Conservation (phyloP, 768 basidiomycete species). For the Gloeophyllum trabeum region DNA sequence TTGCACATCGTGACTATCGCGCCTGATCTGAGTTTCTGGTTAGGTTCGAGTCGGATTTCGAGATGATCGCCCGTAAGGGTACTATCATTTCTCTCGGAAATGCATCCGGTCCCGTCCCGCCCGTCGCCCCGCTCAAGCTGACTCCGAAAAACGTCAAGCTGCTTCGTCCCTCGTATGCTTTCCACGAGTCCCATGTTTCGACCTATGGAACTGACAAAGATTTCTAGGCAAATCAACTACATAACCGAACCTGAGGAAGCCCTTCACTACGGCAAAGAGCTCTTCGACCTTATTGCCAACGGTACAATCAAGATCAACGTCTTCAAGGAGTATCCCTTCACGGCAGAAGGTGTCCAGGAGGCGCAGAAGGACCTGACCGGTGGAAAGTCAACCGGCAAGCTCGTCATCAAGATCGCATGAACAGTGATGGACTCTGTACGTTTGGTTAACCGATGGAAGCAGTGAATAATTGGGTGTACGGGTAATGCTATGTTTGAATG, state of each 20-base stretch:
- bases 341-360: constrained; percentile 59
- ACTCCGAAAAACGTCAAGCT: constrained; percentile 73
- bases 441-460: too few species aligned
- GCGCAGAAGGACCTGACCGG: constrained; percentile 63
- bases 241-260: constrained; percentile 61
- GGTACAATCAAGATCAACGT: constrained; percentile 55
- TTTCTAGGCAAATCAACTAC: constrained; percentile 53
- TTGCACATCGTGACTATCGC: constrained; percentile 1
- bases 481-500: too few species aligned
- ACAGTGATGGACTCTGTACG: too few species aligned
- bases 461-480: too few species aligned
- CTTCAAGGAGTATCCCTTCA: constrained; percentile 72
- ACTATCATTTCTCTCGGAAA: constrained; percentile 85
- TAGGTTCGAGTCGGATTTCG: constrained; percentile 76
- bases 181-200: neutral
- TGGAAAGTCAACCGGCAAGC: constrained; percentile 77
- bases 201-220: constrained; percentile 3
- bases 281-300: constrained; percentile 46
- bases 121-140: constrained; percentile 64
- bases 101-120: constrained; percentile 72
- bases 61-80: constrained; percentile 69
- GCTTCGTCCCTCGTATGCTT: constrained; percentile 51
- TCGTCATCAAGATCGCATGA: constrained; percentile 63
- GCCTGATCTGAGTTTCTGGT: neutral
- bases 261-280: constrained; percentile 45